Percentiles rank a stretch among this genome's conserved stretches.
These are phyloP conservation scores for Lactarius vividus DNA, from an alignment of 768 basidiomycete genomes.

Conservation along the genomic window DNA sequence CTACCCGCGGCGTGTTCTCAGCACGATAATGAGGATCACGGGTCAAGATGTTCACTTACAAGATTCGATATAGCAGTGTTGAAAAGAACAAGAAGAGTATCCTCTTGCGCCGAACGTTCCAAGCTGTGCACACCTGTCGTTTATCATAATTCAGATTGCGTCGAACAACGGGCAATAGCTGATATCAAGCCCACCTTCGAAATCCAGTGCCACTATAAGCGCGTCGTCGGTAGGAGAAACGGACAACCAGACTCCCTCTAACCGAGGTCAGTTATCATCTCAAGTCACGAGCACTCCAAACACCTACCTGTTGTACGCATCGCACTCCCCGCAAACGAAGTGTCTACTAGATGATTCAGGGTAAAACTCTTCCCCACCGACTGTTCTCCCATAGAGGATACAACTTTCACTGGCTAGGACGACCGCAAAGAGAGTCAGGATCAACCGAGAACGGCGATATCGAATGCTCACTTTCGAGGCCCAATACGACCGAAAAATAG, in stretches of 20 bases:
- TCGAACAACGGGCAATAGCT: not conserved
- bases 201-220: slow-evolving; percentile 59
- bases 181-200: slow-evolving; percentile 45
- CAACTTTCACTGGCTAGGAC: slow-evolving; percentile 56
- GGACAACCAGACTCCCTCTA: slow-evolving; percentile 66
- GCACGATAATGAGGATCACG: not conserved
- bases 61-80: slow-evolving; percentile 65
- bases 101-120: slow-evolving; percentile 62
- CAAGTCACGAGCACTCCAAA: not conserved
- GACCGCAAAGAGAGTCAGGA: not conserved
- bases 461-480: no score
- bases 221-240: slow-evolving; percentile 57
- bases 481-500: slow-evolving; percentile 61
- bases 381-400: slow-evolving; percentile 69
- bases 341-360: slow-evolving; percentile 59
- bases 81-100: slow-evolving; percentile 60
- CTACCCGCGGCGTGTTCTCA: slow-evolving; percentile 33
- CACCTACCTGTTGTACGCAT: slow-evolving; percentile 53
- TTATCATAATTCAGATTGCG: not conserved
- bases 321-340: slow-evolving; percentile 63
- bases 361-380: slow-evolving; percentile 62
- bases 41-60: slow-evolving; percentile 32
- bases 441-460: no score
- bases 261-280: not conserved
- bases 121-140: slow-evolving; percentile 57